Base-by-base conservation (phyloP, 805 yeast species). In the Metschnikowia colocasiae region DNA sequence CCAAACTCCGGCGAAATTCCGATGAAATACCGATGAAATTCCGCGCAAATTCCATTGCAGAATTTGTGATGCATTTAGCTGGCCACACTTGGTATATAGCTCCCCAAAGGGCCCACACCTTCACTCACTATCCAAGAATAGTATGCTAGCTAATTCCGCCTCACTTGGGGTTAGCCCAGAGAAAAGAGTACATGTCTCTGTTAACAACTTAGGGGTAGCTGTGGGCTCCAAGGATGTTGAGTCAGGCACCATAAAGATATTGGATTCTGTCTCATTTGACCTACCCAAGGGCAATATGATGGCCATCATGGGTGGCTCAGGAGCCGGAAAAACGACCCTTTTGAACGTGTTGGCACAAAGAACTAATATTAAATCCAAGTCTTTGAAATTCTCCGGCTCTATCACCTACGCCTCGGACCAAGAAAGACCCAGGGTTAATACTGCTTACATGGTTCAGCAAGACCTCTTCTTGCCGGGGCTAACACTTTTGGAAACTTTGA, bases 301-400 rank as follows among this genome's bases (percentile, higher is more conserved):
- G 64, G 95, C 95, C 5, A 85, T 88, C 8, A 76, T 89, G 69
- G 96, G 96, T 2, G 92, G 95, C 0, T 84, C 91, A 0, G 96
- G 96, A 0, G 81, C 89, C 3, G 96, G 95, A 3, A 88, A 89
- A 59, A 88, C 96, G 0, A 86, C 96, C 0, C 61, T 88, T 37
- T 67, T 88, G 19, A 88, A 88, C 59, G 79, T 80, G 0, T 61
- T 85, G 40, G 81, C 88, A 0, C 75, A 79, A 39, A 63, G 85
- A 52, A 68, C 76, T 16, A 69, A 62, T 43, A 55, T 72, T 0
- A 61, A 68, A 8, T 67, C 75, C 10, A 63, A 69, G 26, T 71
- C 71, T 8, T 62, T 81, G 51, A 52, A 48, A 1, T 71, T 75
- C 48, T 57, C 61, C 3, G 85, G 85, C 1, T 51, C 63, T 20